phyloP scores from a whole-genome alignment of 164 flowering plant species.

The Berberis vulgaris region DNA sequence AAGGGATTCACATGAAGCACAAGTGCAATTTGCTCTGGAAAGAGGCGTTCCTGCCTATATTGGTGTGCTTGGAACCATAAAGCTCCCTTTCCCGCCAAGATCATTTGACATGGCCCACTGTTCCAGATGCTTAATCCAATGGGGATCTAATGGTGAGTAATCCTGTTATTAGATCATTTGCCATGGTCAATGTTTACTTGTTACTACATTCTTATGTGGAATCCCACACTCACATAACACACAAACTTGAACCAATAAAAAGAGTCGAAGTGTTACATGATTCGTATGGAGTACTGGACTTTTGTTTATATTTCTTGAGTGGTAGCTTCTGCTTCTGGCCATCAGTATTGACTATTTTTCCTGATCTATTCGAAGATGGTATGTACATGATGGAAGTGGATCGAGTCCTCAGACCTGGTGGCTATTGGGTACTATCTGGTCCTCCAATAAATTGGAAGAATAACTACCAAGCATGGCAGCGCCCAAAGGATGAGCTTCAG shows the following conservation, averaged over 20 bases:
- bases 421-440: constrained; percentile 89
- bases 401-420: constrained; percentile 89
- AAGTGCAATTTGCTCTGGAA: constrained; percentile 92
- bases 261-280: too few species aligned
- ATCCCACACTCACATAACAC: too few species aligned
- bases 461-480: constrained; percentile 70
- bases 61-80: constrained; percentile 83
- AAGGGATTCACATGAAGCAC: constrained; percentile 89
- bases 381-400: constrained; percentile 88
- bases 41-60: constrained; percentile 92
- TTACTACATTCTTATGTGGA: too few species aligned
- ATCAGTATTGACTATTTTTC: neutral
- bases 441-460: constrained; percentile 87
- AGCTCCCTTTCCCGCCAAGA: constrained; percentile 75
- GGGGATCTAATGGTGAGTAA: constrained; percentile 74
- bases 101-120: constrained; percentile 97
- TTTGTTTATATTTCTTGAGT: neutral
- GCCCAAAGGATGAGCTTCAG: constrained; percentile 71
- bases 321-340: neutral
- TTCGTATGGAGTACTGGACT: too few species aligned
- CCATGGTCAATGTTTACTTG: too few species aligned
- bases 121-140: constrained; percentile 86
- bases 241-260: too few species aligned
- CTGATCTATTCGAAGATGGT: constrained; percentile 48
- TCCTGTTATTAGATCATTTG: neutral